Evolutionary conservation across 306 rosid genomes (phyloP), one percentile per base, ranked within the genome.

Genomic region (Sicyos edulis): DNA sequence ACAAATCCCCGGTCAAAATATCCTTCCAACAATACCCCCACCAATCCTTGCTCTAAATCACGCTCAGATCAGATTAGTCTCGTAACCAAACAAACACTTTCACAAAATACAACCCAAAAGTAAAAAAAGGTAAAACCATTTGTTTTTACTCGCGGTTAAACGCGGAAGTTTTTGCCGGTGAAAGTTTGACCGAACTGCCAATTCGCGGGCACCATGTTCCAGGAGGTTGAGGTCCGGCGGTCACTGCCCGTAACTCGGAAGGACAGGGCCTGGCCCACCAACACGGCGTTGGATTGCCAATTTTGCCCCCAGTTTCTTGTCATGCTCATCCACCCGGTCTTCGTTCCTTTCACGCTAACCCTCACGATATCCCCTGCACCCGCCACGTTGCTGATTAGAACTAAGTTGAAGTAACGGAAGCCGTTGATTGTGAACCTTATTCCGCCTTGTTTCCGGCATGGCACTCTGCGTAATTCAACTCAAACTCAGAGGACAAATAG

Each of bases 141-240:
- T 55, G 20, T 60, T 14, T 26, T 61, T 3, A 62, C 51, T 32
- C 1, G 70, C 15, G 70, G 70, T 87, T 70, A 92, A 54, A 92
- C 88, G 1, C 96, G 64, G 74, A 92, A 92, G 80, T 92, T 92
- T 37, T 92, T 92, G 1, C 98, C 96, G 19, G 91, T 78, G 83
- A 92, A 92, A 47, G 98, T 92, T 75, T 92, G 98, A 81, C 96
- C 98, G 73, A 92, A 92, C 84, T 92, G 96, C 98, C 98, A 90
- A 37, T 73, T 16, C 15, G 92, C 71, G 0, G 96, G 96, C 14
- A 70, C 96, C 1, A 92, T 83, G 81, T 92, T 92, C 98, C 96
- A 90, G 0, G 96, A 90, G 10, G 98, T 92, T 15, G 98, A 92
- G 54, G 84, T 76, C 19, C 98, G 83, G 6, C 98, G 81, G 85